Evolutionary conservation across 345 rosid genomes (phyloP).

Genomic region (Eucalyptus microcorys): DNA sequence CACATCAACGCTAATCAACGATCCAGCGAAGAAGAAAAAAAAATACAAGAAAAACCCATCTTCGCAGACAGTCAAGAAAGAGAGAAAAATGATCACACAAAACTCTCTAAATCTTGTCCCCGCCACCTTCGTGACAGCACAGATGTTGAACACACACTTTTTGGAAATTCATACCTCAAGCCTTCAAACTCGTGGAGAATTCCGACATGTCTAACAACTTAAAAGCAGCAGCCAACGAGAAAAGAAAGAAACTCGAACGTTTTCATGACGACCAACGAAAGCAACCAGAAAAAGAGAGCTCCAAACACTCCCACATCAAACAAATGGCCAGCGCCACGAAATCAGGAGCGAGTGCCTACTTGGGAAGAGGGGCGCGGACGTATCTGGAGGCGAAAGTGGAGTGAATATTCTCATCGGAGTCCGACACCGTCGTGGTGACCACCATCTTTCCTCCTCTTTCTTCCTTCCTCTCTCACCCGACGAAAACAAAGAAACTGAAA

Average conservation of each 20-base stretch:
- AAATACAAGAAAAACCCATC: neutral
- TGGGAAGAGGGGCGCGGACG: slow-evolving; percentile 23
- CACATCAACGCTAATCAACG: neutral
- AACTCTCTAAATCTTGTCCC: neutral
- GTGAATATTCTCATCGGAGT: slow-evolving; percentile 19
- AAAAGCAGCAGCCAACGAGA: neutral
- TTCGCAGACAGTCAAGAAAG: neutral
- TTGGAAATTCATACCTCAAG: neutral
- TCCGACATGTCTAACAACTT: neutral
- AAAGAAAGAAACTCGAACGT: neutral
- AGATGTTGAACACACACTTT: neutral
- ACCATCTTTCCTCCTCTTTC: slow-evolving; percentile 3
- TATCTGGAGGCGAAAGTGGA: slow-evolving; percentile 34
- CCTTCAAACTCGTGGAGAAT: neutral
- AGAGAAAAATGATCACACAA: neutral
- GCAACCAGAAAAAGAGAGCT: neutral
- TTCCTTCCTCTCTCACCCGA: neutral
- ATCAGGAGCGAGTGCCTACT: neutral
- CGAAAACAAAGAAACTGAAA: neutral
- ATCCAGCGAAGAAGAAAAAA: neutral
- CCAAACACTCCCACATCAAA: neutral
- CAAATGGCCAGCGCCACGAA: neutral
- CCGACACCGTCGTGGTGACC: slow-evolving; percentile 6
- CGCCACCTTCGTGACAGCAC: neutral
- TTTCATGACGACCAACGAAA: neutral